These are phyloP conservation scores for Starmerella powellii DNA, from an alignment of 805 yeast species.

Conservation along the genomic window DNA sequence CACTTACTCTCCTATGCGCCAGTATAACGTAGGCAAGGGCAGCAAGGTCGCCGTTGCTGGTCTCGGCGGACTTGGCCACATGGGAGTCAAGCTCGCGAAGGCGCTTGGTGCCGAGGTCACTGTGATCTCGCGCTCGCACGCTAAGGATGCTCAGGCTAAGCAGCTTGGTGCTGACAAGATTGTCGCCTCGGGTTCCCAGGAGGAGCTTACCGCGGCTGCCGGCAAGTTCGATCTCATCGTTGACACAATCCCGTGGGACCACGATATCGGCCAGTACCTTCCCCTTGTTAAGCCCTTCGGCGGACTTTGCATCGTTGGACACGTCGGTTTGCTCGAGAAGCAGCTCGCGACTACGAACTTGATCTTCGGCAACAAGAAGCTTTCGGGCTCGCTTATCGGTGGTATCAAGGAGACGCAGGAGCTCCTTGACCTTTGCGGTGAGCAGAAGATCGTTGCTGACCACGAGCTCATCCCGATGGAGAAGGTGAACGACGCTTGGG, in stretches of 20 bases:
- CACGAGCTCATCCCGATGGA: constrained; percentile 44
- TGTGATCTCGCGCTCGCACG: constrained; percentile 42
- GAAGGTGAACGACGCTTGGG: constrained; percentile 19
- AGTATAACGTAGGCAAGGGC: constrained; percentile 39
- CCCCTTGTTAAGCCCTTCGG: constrained; percentile 45
- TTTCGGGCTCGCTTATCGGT: constrained; percentile 44
- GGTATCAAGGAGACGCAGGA: constrained; percentile 53
- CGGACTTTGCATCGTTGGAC: constrained; percentile 51
- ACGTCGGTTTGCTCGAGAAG: constrained; percentile 36
- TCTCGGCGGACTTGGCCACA: constrained; percentile 57
- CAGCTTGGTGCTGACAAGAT: constrained; percentile 46
- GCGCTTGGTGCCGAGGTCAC: constrained; percentile 53
- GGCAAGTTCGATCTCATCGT: constrained; percentile 40
- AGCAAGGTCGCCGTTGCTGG: constrained; percentile 48
- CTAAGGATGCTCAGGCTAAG: constrained; percentile 43
- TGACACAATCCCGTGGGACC: constrained; percentile 40
- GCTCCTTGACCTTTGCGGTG: constrained; percentile 52
- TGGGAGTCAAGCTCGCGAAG: constrained; percentile 45
- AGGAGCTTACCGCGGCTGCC: constrained; percentile 28
- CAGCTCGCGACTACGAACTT: constrained; percentile 39
- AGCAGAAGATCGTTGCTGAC: constrained; percentile 50
- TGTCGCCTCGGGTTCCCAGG: constrained; percentile 38
- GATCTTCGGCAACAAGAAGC: constrained; percentile 33
- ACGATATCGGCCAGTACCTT: constrained; percentile 40
- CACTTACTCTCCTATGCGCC: constrained; percentile 50